Base-by-base conservation (phyloP, 1,284 basidiomycete species). In the Porogramme epimiltina region DNA sequence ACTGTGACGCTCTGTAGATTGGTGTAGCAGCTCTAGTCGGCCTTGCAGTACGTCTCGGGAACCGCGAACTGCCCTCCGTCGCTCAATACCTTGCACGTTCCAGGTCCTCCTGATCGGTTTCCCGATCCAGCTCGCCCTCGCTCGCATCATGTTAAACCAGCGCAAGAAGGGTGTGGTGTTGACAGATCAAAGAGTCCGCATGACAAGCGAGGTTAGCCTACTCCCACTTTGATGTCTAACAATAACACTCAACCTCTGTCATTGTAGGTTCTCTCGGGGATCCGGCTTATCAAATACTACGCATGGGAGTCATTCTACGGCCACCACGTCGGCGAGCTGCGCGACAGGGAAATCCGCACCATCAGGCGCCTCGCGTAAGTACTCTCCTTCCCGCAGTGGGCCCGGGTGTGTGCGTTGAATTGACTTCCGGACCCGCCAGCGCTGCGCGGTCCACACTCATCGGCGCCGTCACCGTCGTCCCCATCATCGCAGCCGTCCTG, bases 11-110 rank as follows among this genome's bases (percentile, higher is more conserved):
- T 6, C 34, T 13, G 23, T 54, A 84, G 82, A 71, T 85, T 15
- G 88, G 88, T 16, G 81, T 81, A 45, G 86, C 84, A 0, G 85
- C 87, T 0, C 74, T 91, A 13, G 86, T 87, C 33, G 89, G 89
- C 1, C 73, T 91, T 16, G 88, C 77, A 5, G 81, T 85, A 69
- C 48, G 80, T 59, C 37, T 6, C 22, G 38, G 4, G 16, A n/a
- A n/a, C n/a, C n/a, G n/a, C n/a, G n/a, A n/a, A n/a, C n/a, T n/a
- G n/a, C n/a, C n/a, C n/a, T n/a, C n/a, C n/a, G n/a, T n/a, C n/a
- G n/a, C n/a, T n/a, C n/a, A n/a, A n/a, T 13, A 36, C 31, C 16
- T 18, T 13, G 10, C 8, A 2, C 18, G 37, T 33, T 20, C 24
- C 45, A 77, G 73, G 76, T 85, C 34, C 70, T 88, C 20, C 43